Conservation (phyloP, 345 rosid genomes). For the Hypericum perforatum region DNA sequence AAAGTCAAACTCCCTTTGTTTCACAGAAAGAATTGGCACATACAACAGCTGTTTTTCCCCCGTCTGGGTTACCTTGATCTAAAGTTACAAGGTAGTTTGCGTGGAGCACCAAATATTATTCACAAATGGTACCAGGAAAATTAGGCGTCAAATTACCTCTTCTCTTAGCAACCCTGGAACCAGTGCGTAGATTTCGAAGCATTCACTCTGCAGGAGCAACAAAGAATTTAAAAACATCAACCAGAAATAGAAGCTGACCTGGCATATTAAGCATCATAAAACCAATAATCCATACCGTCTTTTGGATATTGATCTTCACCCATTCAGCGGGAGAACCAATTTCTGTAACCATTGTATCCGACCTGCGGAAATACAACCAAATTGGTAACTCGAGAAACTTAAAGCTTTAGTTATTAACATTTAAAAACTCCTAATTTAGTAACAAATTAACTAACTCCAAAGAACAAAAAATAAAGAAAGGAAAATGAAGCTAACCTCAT, state of each 20-base stretch:
- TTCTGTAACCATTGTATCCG: slow-evolving; percentile 43
- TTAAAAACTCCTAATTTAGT: background rate
- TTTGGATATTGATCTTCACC: slow-evolving; percentile 68
- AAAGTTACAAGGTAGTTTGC: too few species aligned
- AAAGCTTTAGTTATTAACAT: background rate
- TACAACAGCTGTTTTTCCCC: too few species aligned
- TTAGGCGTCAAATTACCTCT: slow-evolving; percentile 30
- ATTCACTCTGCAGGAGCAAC: slow-evolving; percentile 37
- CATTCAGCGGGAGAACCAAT: slow-evolving; percentile 63
- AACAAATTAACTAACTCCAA: background rate
- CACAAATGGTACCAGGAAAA: too few species aligned
- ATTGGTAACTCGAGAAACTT: background rate
- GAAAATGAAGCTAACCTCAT: slow-evolving; percentile 32
- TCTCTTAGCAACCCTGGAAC: slow-evolving; percentile 71
- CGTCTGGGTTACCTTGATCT: too few species aligned
- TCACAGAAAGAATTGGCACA: too few species aligned
- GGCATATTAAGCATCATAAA: background rate
- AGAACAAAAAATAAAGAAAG: slow-evolving; percentile 5
- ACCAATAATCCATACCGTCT: slow-evolving; percentile 22
- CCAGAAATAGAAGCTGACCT: too few species aligned
- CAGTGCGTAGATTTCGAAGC: slow-evolving; percentile 60
- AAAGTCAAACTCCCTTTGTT: too few species aligned
- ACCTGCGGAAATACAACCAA: slow-evolving; percentile 24
- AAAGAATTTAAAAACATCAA: too few species aligned
- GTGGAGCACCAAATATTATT: too few species aligned